A percentile compares a stretch with the other conserved stretches of the same genome.
Evolutionary conservation across 2,329 filamentous ascomycete genomes (phyloP).

Genomic region (Cercospora zeina): DNA sequence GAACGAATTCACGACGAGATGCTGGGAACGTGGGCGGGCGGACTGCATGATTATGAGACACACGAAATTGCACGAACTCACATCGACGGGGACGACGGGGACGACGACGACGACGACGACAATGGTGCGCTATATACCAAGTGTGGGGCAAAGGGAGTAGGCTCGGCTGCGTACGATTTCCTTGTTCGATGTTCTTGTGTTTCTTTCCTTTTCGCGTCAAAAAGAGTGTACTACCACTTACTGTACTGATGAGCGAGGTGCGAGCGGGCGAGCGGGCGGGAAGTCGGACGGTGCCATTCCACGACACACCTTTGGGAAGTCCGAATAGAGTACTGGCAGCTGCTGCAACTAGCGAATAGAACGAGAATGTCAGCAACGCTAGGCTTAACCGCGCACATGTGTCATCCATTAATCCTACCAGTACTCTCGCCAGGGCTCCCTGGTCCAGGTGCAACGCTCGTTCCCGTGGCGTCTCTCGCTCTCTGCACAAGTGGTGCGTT

Average conservation of each 20-base stretch:
- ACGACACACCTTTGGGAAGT: conserved; percentile 1
- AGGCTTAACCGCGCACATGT: background rate
- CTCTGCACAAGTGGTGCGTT: conserved; percentile 10
- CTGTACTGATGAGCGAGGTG: background rate
- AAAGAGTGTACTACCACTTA: too few relatives aligned
- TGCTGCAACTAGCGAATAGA: conserved; percentile 2
- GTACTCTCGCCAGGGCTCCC: too few relatives aligned
- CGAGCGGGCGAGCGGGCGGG: background rate
- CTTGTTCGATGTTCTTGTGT: background rate
- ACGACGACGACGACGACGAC: too few relatives aligned
- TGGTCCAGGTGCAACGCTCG: conserved; percentile 3
- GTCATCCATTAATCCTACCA: too few relatives aligned
- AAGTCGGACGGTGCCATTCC: conserved; percentile 4
- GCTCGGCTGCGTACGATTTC: conserved; percentile 1
- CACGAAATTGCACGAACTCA: conserved; percentile 3
- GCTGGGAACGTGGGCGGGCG: background rate
- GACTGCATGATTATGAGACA: conserved; percentile 6
- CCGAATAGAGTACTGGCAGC: conserved; percentile 7
- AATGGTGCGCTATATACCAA: conserved; percentile 12
- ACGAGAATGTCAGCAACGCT: conserved; percentile 8
- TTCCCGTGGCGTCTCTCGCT: too few relatives aligned
- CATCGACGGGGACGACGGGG: too few relatives aligned
- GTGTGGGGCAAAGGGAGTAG: background rate
- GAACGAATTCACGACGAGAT: background rate
- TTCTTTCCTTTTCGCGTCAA: too few relatives aligned